Percentiles rank a stretch among this genome's conserved stretches.
Conservation (phyloP, 805 yeast genomes). For the Starmera quercuum region DNA sequence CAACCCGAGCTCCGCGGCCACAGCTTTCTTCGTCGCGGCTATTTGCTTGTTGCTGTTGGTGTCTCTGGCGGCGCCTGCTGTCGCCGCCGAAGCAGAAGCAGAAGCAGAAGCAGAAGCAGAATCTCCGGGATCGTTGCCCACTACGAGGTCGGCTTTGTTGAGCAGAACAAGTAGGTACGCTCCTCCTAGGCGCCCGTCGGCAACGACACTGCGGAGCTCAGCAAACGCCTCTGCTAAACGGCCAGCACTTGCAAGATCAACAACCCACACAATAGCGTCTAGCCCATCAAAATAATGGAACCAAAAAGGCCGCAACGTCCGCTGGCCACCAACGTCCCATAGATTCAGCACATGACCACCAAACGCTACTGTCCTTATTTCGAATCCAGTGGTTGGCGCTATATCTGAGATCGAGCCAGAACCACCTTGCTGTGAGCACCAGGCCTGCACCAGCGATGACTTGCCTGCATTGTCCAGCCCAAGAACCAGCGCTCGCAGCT, state of each 20-base stretch:
- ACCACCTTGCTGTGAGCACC: conserved; percentile 86
- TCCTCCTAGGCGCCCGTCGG: conserved; percentile 56
- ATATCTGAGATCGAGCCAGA: conserved; percentile 70
- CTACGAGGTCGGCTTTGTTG: conserved; percentile 65
- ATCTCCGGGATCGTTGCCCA: conserved; percentile 16
- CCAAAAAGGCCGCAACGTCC: conserved; percentile 82
- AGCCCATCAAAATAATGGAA: conserved; percentile 79
- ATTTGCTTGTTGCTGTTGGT: no score
- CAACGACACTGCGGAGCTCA: conserved; percentile 57
- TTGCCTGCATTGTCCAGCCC: conserved; percentile 93
- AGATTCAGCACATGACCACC: conserved; percentile 37
- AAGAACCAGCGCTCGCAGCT: conserved; percentile 63
- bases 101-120: no score
- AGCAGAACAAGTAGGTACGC: conserved; percentile 59
- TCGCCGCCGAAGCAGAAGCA: not conserved
- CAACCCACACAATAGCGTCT: conserved; percentile 79
- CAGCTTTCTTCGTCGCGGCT: not conserved
- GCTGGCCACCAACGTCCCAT: conserved; percentile 94
- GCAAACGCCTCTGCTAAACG: conserved; percentile 56
- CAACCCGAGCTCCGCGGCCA: not conserved
- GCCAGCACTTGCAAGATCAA: conserved; percentile 55
- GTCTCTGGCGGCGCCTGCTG: not conserved
- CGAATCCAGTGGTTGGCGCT: conserved; percentile 88
- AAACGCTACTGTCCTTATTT: conserved; percentile 51
- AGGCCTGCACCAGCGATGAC: conserved; percentile 74